phyloP scores from a whole-genome alignment of 2,329 filamentous ascomycete genomes.

The Hirsutella rhossiliensis region DNA sequence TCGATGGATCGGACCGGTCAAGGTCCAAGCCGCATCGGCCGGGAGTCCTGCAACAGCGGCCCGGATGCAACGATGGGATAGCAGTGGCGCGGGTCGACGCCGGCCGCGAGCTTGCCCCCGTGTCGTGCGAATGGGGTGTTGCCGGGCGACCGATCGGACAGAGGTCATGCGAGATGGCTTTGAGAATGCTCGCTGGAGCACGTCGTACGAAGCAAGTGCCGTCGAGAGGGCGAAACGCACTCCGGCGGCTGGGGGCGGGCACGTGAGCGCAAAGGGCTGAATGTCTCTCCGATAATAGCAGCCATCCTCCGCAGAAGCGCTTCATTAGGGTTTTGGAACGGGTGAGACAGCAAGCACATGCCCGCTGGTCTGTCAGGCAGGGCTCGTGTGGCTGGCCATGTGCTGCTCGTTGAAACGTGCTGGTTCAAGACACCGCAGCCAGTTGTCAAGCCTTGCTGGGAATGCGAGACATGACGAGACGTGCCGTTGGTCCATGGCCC shows the following conservation, averaged over 20 bases:
- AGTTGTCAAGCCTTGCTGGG: slow-evolving; percentile 17
- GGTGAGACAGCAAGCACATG: slow-evolving; percentile 9
- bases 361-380: slow-evolving; percentile 3
- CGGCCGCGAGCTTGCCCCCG: too few species aligned
- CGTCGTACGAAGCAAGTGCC: neutral
- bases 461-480: slow-evolving; percentile 7
- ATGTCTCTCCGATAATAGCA: slow-evolving; percentile 1
- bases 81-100: too few species aligned
- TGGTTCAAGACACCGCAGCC: slow-evolving; percentile 14
- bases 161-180: too few species aligned
- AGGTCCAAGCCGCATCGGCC: too few species aligned
- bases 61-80: too few species aligned
- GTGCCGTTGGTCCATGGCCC: slow-evolving; percentile 4
- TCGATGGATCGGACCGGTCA: too few species aligned
- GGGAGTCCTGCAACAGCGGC: too few species aligned
- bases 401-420: slow-evolving; percentile 24
- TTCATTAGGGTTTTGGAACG: neutral
- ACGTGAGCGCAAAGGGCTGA: slow-evolving; percentile 2
- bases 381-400: slow-evolving; percentile 21
- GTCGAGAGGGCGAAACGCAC: neutral
- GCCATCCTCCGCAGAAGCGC: neutral
- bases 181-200: neutral
- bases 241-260: neutral
- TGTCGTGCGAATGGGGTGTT: too few species aligned
- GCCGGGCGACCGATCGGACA: too few species aligned